Percentiles rank a stretch among this genome's conserved stretches.
Evolutionary conservation across 306 rosid species (phyloP).

Genomic region (Acacia acuminata): DNA sequence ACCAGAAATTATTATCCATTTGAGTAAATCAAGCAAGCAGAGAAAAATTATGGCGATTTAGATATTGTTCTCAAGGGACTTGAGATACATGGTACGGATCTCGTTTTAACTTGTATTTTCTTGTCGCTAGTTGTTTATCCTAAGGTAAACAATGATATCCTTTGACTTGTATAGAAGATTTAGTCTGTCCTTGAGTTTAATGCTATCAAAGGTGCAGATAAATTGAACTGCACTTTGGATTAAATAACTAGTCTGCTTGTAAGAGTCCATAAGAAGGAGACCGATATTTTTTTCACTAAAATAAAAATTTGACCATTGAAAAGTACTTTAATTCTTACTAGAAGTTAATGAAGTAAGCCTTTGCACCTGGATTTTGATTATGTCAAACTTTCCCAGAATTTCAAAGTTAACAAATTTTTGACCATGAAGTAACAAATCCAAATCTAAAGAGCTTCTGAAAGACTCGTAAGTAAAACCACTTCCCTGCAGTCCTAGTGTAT

Average conservation of each 20-base stretch:
- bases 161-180: neutral
- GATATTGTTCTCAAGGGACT: constrained; percentile 24
- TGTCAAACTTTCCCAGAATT: constrained; percentile 12
- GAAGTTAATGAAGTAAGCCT: neutral
- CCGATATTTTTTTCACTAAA: neutral
- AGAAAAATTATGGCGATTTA: neutral
- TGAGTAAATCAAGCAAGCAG: neutral
- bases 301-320: neutral
- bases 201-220: neutral
- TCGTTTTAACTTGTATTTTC: neutral
- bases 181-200: neutral
- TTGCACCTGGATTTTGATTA: neutral
- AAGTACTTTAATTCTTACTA: neutral
- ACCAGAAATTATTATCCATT: neutral
- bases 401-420: neutral
- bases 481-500: neutral
- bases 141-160: neutral
- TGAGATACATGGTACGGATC: constrained; percentile 5
- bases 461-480: constrained; percentile 21
- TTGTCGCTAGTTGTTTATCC: constrained; percentile 7
- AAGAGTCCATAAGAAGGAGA: neutral
- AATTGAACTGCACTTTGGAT: neutral
- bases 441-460: constrained; percentile 4
- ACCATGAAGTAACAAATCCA: neutral
- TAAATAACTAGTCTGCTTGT: neutral